phyloP scores from a whole-genome alignment of 106 monocot species.

The Apostasia ramifera region DNA sequence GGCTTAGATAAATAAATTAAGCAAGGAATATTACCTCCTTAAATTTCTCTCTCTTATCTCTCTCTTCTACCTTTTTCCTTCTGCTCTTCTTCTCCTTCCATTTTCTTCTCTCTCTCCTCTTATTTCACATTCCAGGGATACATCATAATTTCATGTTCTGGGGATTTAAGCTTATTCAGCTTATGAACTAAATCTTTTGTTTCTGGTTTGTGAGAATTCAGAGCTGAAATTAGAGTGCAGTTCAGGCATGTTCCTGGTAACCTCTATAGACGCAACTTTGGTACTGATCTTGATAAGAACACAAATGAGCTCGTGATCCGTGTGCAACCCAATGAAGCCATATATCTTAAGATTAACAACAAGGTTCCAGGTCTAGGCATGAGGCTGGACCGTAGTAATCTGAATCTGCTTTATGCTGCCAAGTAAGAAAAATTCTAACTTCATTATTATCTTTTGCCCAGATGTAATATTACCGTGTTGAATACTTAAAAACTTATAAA shows the following conservation, averaged over 20 bases:
- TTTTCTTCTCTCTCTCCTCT: no score
- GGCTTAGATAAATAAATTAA: neutral
- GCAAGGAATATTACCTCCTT: neutral
- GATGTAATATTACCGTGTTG: neutral
- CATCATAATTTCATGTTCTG: no score
- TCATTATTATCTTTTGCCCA: neutral
- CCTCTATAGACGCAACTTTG: conserved; percentile 49
- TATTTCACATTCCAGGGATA: no score
- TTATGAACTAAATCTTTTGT: neutral
- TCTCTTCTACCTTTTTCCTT: no score
- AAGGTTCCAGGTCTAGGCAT: conserved; percentile 77
- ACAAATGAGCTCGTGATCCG: conserved; percentile 86
- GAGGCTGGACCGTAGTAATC: conserved; percentile 68
- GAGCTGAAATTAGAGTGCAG: conserved; percentile 84
- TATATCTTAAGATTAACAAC: conserved; percentile 83
- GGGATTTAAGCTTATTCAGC: no score
- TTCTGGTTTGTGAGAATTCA: conserved; percentile 9
- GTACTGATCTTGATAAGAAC: conserved; percentile 61
- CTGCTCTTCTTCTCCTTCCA: no score
- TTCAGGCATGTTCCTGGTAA: conserved; percentile 86
- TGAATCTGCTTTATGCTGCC: conserved; percentile 67
- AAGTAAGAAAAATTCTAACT: conserved; percentile 23
- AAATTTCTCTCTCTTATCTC: neutral
- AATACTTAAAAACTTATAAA: neutral
- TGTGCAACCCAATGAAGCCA: conserved; percentile 79